Evolutionary conservation across 768 basidiomycete genomes (phyloP).

Genomic region (Cubamyces lactineus): DNA sequence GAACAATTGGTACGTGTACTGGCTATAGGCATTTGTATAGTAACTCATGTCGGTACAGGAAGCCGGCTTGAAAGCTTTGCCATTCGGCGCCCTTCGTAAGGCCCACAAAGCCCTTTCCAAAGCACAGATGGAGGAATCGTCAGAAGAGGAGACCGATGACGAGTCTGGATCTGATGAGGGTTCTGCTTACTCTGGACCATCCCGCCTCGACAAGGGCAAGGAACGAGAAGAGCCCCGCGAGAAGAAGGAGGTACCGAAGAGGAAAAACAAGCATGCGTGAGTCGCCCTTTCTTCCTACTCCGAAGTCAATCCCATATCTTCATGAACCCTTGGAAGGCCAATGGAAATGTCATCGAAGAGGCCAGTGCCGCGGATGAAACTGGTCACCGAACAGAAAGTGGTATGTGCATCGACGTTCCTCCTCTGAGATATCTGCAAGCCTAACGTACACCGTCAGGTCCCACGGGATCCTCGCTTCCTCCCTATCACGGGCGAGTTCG

Average conservation of each 20-base stretch:
- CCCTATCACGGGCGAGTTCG: conserved; percentile 68
- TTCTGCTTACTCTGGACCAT: conserved; percentile 3
- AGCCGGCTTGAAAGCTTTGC: conserved; percentile 31
- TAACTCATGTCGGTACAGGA: neutral
- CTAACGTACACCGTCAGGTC: conserved; percentile 49
- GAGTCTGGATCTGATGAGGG: conserved; percentile 29
- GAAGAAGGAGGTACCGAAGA: conserved; percentile 56
- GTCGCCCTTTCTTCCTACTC: conserved; percentile 36
- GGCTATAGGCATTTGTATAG: no score
- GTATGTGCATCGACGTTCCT: conserved; percentile 44
- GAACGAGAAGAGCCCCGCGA: conserved; percentile 45
- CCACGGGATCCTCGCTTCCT: conserved; percentile 88
- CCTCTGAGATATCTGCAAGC: neutral
- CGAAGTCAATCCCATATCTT: no score
- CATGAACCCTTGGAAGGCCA: conserved; percentile 52
- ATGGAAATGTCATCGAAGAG: conserved; percentile 82
- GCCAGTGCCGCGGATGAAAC: conserved; percentile 74
- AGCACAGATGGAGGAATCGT: conserved; percentile 31
- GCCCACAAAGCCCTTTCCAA: no score
- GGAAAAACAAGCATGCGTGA: conserved; percentile 86
- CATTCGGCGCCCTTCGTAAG: conserved; percentile 34
- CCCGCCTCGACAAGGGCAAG: conserved; percentile 29
- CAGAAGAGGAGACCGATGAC: conserved; percentile 16
- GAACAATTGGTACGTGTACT: conserved; percentile 18
- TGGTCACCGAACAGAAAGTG: conserved; percentile 66